Conservation (phyloP, 2,329 filamentous ascomycete genomes). For the Cladophialophora immunda region DNA sequence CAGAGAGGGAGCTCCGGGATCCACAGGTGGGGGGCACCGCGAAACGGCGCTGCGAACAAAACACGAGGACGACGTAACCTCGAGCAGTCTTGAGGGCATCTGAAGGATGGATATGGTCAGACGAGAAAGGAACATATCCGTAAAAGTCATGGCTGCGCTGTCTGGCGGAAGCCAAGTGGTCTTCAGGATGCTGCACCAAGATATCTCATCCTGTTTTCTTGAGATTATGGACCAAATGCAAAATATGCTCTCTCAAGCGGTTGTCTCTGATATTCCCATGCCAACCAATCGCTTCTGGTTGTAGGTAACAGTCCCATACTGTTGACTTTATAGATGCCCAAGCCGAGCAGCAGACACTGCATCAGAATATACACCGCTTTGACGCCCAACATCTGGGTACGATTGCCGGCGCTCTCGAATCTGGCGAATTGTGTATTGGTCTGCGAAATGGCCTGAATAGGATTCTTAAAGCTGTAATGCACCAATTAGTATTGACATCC, state of each 20-base stretch:
- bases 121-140: neutral
- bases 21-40: neutral
- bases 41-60: neutral
- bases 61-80: neutral
- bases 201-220: conserved; percentile 1
- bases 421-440: conserved; percentile 90
- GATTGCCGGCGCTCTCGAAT: conserved; percentile 84
- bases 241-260: conserved; percentile 72
- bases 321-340: conserved; percentile 97
- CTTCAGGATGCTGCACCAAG: conserved; percentile 4
- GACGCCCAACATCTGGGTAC: conserved; percentile 76
- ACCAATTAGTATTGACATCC: conserved; percentile 17
- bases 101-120: neutral
- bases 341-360: conserved; percentile 81
- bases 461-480: conserved; percentile 79
- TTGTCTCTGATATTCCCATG: conserved; percentile 84
- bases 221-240: conserved; percentile 49
- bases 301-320: conserved; percentile 95
- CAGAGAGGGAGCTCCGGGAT: neutral
- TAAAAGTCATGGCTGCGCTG: neutral
- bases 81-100: neutral
- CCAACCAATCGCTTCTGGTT: conserved; percentile 95
- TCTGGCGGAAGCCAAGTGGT: neutral
- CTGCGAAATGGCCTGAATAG: conserved; percentile 80
- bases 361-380: conserved; percentile 89